A percentile compares a stretch with the other conserved stretches of the same genome.
Evolutionary conservation across 2,329 filamentous ascomycete species (phyloP).

Genomic region (Colletotrichum trifolii): DNA sequence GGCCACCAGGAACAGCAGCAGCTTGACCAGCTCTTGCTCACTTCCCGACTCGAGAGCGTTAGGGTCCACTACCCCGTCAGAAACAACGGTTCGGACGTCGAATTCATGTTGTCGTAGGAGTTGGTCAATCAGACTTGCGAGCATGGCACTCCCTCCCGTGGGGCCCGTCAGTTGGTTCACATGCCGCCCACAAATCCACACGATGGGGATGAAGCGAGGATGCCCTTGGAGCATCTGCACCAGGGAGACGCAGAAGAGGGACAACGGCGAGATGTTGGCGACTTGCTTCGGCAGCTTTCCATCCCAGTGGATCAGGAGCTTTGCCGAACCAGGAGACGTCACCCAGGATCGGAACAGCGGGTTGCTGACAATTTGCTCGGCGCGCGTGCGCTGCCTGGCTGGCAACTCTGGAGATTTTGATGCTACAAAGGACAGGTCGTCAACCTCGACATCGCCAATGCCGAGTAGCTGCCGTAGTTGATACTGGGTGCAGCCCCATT

Average conservation of each 20-base stretch:
- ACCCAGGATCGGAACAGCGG: not conserved
- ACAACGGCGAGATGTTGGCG: not conserved
- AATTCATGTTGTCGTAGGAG: conserved; percentile 28
- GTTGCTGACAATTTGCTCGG: not conserved
- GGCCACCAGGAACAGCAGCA: not conserved
- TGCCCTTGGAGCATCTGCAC: not conserved
- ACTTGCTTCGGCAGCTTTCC: not conserved
- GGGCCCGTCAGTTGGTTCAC: not conserved
- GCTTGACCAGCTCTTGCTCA: not conserved
- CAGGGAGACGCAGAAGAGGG: not conserved
- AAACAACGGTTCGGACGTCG: conserved; percentile 1
- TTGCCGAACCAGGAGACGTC: not conserved
- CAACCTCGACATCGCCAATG: too few species aligned
- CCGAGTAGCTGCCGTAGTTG: too few species aligned
- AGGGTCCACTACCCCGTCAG: not conserved
- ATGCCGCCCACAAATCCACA: not conserved
- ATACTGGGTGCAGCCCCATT: too few species aligned
- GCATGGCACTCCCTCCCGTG: conserved; percentile 5
- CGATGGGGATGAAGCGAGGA: not conserved
- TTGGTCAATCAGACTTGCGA: conserved; percentile 31
- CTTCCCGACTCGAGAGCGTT: not conserved
- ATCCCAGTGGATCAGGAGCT: not conserved
- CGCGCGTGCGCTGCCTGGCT: too few species aligned
- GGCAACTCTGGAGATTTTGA: too few species aligned
- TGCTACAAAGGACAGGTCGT: too few species aligned